Conservation (phyloP, 805 yeast species). For the Scheffersomyces stipitis region DNA sequence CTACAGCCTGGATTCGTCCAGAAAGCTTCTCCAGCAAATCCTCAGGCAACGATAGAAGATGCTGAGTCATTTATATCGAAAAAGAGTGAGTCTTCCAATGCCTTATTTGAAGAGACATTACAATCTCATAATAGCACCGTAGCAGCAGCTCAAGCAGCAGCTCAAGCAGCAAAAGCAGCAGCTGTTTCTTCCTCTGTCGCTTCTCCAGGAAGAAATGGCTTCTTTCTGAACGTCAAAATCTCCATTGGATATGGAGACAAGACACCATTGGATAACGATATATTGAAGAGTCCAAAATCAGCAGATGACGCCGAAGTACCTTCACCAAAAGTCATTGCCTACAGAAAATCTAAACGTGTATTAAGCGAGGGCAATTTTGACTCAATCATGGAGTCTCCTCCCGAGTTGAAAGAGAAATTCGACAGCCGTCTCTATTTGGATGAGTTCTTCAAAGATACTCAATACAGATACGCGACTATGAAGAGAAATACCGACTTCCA, state of each 20-base stretch:
- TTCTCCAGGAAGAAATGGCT: not conserved
- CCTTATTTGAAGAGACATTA: not conserved
- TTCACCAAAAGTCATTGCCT: slow-evolving; percentile 41
- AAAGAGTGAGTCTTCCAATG: slow-evolving; percentile 9
- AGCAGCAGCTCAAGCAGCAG: slow-evolving; percentile 1
- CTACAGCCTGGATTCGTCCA: slow-evolving; percentile 34
- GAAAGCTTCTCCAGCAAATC: slow-evolving; percentile 25
- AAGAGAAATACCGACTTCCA: slow-evolving; percentile 64
- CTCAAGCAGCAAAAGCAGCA: slow-evolving; percentile 2
- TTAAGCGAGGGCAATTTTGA: slow-evolving; percentile 25
- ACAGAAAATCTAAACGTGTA: slow-evolving; percentile 34
- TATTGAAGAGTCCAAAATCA: not conserved
- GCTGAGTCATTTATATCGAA: slow-evolving; percentile 23
- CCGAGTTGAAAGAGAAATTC: slow-evolving; percentile 11
- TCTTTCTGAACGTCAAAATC: not conserved
- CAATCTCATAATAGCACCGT: no score
- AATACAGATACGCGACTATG: slow-evolving; percentile 61
- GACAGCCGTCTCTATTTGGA: slow-evolving; percentile 53
- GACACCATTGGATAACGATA: not conserved
- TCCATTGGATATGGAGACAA: no score
- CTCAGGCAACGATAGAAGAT: slow-evolving; percentile 24
- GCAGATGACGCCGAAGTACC: not conserved
- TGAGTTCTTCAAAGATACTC: slow-evolving; percentile 57
- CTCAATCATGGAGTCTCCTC: slow-evolving; percentile 2
- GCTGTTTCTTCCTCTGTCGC: not conserved